Percentiles rank a stretch among this genome's conserved stretches.
These are phyloP conservation scores for Gyrodon lividus DNA, from an alignment of 768 basidiomycete species.

Conservation along the genomic window DNA sequence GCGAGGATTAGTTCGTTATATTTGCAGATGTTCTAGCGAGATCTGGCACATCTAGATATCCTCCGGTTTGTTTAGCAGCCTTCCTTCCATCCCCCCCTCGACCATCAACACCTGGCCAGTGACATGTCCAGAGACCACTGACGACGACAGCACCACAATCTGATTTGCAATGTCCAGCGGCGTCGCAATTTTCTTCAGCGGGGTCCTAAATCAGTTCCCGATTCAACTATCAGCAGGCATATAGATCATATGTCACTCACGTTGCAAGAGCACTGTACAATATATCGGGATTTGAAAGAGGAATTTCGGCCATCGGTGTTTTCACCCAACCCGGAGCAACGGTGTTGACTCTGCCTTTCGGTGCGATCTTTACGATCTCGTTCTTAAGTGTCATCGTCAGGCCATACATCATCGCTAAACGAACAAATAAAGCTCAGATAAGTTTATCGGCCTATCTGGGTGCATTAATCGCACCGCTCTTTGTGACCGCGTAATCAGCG, in stretches of 20 bases:
- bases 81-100: slow-evolving; percentile 80
- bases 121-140: slow-evolving; percentile 64
- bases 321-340: slow-evolving; percentile 69
- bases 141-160: slow-evolving; percentile 59
- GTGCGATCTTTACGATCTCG: slow-evolving; percentile 76
- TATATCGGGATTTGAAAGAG: slow-evolving; percentile 52
- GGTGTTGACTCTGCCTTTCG: slow-evolving; percentile 66
- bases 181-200: slow-evolving; percentile 65
- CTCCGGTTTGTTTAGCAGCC: slow-evolving; percentile 42
- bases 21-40: not conserved
- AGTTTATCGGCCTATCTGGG: not conserved
- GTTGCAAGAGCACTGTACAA: slow-evolving; percentile 64
- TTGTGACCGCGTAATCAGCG: slow-evolving; percentile 64
- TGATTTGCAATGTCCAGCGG: slow-evolving; percentile 66
- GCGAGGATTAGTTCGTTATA: not conserved
- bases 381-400: slow-evolving; percentile 69
- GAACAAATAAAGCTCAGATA: not conserved
- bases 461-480: slow-evolving; percentile 52
- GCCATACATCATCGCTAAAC: slow-evolving; percentile 69
- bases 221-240: not conserved
- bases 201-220: slow-evolving; percentile 43
- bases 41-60: slow-evolving; percentile 22
- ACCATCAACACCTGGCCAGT: slow-evolving; percentile 71
- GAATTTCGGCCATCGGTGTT: slow-evolving; percentile 61
- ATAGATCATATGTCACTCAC: slow-evolving; percentile 38